These are phyloP conservation scores for Monosporascus sp. DNA, from an alignment of 2,329 filamentous ascomycete species.

Conservation along the genomic window DNA sequence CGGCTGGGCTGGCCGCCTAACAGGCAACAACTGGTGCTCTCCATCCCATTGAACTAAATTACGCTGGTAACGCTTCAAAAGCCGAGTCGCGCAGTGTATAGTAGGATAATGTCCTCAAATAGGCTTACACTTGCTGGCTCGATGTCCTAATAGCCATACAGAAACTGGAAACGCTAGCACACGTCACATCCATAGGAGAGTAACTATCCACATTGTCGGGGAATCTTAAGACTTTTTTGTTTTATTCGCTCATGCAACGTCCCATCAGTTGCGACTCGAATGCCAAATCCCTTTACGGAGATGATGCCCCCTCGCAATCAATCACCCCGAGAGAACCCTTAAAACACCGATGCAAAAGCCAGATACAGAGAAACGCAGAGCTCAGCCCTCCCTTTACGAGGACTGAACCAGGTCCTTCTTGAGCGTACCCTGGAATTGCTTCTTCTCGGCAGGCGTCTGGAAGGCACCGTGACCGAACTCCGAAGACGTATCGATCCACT, in stretches of 20 bases:
- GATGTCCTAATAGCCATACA: too few relatives aligned
- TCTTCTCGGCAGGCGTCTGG: slow-evolving; percentile 98
- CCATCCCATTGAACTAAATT: too few relatives aligned
- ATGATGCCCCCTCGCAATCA: slow-evolving; percentile 27
- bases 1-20: too few relatives aligned
- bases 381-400: slow-evolving; percentile 28
- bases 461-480: slow-evolving; percentile 99
- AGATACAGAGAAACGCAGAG: slow-evolving; percentile 38
- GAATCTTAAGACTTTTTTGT: slow-evolving; percentile 19
- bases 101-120: too few relatives aligned
- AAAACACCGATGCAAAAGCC: slow-evolving; percentile 52
- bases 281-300: slow-evolving; percentile 22
- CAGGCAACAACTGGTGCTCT: too few relatives aligned
- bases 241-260: slow-evolving; percentile 26
- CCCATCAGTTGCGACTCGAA: slow-evolving; percentile 30
- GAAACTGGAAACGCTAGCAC: too few relatives aligned
- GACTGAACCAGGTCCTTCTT: slow-evolving; percentile 82
- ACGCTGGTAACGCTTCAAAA: too few relatives aligned
- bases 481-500: slow-evolving; percentile 99
- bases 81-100: too few relatives aligned
- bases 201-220: slow-evolving; percentile 2
- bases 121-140: too few relatives aligned
- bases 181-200: not conserved
- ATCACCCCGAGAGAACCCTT: slow-evolving; percentile 38
- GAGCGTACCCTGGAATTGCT: slow-evolving; percentile 93